A percentile compares a stretch with the other conserved stretches of the same genome.
These are phyloP conservation scores for Balamuthia mandrillaris DNA, from an alignment of 208 protist genomes.

Conservation along the genomic window DNA sequence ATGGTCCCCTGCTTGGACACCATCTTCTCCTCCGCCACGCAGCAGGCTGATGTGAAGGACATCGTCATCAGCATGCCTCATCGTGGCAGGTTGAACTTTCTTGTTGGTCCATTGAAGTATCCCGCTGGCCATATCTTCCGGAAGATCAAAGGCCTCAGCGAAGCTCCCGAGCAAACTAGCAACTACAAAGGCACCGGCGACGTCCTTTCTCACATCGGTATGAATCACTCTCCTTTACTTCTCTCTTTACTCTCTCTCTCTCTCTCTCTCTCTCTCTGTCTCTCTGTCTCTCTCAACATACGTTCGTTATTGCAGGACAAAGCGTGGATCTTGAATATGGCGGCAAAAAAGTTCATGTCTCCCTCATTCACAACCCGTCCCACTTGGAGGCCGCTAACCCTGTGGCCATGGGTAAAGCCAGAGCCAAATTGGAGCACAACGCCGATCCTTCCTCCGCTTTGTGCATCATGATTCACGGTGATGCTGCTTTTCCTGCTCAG, in stretches of 20 bases:
- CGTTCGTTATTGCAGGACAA: neutral
- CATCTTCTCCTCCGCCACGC: conserved; percentile 30
- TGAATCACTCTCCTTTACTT: neutral
- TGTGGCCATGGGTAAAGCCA: conserved; percentile 55
- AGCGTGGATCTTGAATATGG: conserved; percentile 35
- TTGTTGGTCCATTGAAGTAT: neutral
- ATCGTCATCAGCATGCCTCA: conserved; percentile 62
- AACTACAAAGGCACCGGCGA: conserved; percentile 50
- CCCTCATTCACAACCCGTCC: conserved; percentile 64
- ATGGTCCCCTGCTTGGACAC: conserved; percentile 52
- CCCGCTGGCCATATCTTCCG: conserved; percentile 16
- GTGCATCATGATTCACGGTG: conserved; percentile 58
- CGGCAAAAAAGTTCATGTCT: conserved; percentile 47
- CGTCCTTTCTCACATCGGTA: conserved; percentile 62
- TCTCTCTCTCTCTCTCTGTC: neutral
- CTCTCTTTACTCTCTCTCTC: neutral
- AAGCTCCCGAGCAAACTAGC: neutral
- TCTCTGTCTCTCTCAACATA: neutral
- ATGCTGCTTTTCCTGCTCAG: conserved; percentile 63
- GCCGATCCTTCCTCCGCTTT: neutral
- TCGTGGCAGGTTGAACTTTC: conserved; percentile 58
- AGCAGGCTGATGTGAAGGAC: neutral
- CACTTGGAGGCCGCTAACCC: conserved; percentile 61
- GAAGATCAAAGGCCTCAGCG: neutral
- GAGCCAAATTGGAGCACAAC: conserved; percentile 50